Conservation (phyloP, 2,329 filamentous ascomycete species). For the Blastomyces parvus region DNA sequence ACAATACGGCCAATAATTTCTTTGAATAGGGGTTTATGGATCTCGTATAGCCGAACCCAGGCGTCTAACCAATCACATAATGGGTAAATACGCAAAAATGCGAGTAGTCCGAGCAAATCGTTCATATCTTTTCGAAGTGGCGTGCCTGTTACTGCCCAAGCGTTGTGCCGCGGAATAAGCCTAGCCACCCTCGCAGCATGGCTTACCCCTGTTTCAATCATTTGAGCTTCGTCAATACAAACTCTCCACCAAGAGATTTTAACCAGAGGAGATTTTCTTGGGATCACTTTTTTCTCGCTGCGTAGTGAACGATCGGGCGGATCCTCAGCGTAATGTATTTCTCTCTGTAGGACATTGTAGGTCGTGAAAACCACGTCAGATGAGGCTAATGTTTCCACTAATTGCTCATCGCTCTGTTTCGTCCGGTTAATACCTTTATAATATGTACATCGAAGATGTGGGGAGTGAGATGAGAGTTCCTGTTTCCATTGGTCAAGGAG, state of each 20-base stretch:
- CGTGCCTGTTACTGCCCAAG: conserved; percentile 89
- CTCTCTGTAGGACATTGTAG: conserved; percentile 61
- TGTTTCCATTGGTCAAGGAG: conserved; percentile 56
- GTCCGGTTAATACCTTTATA: conserved; percentile 46
- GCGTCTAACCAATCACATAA: conserved; percentile 55
- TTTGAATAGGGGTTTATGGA: conserved; percentile 55
- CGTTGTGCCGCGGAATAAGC: conserved; percentile 70
- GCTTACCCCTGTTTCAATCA: conserved; percentile 82
- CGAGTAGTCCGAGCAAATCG: conserved; percentile 70
- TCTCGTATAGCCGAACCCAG: conserved; percentile 58
- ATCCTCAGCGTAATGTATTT: conserved; percentile 66
- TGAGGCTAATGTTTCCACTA: conserved; percentile 39
- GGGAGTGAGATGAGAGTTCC: conserved; percentile 50
- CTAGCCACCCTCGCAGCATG: conserved; percentile 72
- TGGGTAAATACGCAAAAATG: conserved; percentile 71
- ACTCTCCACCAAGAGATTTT: conserved; percentile 83
- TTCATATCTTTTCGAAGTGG: conserved; percentile 70
- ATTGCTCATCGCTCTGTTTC: conserved; percentile 28
- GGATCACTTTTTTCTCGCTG: conserved; percentile 53
- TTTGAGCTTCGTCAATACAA: conserved; percentile 62
- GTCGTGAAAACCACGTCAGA: conserved; percentile 53
- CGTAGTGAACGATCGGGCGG: conserved; percentile 63
- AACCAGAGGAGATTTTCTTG: conserved; percentile 64
- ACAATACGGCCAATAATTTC: conserved; percentile 62
- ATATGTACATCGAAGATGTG: conserved; percentile 45